Evolutionary conservation across 139 green algal species (phyloP).

Genomic region (Spirogloea muscicola): DNA sequence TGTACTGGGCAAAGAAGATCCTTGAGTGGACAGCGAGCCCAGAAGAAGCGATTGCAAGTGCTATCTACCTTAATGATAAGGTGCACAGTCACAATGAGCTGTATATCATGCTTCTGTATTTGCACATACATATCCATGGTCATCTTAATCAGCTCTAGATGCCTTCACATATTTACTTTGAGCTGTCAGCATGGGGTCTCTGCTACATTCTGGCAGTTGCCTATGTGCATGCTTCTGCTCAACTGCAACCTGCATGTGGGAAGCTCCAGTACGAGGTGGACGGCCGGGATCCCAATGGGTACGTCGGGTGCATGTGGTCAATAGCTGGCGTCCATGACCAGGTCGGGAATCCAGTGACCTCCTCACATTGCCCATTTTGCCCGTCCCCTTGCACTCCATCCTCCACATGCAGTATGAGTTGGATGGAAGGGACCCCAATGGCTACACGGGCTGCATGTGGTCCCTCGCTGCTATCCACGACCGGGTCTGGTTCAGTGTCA

Average conservation of each 20-base stretch:
- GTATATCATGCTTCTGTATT: too few relatives aligned
- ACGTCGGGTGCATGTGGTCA: conserved; percentile 90
- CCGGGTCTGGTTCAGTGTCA: conserved; percentile 65
- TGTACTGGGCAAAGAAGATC: conserved; percentile 99
- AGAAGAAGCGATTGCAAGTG: conserved; percentile 72
- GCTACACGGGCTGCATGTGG: conserved; percentile 87
- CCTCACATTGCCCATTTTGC: too few relatives aligned
- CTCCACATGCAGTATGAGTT: conserved; percentile 48
- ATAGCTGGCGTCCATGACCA: conserved; percentile 89
- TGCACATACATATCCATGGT: too few relatives aligned
- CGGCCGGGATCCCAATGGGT: conserved; percentile 54
- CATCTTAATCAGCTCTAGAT: too few relatives aligned
- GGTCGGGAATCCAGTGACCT: too few relatives aligned
- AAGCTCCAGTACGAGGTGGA: conserved; percentile 50
- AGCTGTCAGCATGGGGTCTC: background rate
- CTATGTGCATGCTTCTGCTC: background rate
- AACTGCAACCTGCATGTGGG: conserved; percentile 4
- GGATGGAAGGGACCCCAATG: conserved; percentile 45
- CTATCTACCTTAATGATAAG: conserved; percentile 89
- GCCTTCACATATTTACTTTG: too few relatives aligned
- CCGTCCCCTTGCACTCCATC: too few relatives aligned
- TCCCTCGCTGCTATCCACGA: conserved; percentile 86
- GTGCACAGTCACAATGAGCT: too few relatives aligned
- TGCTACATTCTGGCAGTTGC: background rate
- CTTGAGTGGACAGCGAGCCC: conserved; percentile 84